Percentiles rank a stretch among this genome's conserved stretches.
phyloP scores from a whole-genome alignment of 176 grass and related monocot genomes.

The Calamus simplicifolius region DNA sequence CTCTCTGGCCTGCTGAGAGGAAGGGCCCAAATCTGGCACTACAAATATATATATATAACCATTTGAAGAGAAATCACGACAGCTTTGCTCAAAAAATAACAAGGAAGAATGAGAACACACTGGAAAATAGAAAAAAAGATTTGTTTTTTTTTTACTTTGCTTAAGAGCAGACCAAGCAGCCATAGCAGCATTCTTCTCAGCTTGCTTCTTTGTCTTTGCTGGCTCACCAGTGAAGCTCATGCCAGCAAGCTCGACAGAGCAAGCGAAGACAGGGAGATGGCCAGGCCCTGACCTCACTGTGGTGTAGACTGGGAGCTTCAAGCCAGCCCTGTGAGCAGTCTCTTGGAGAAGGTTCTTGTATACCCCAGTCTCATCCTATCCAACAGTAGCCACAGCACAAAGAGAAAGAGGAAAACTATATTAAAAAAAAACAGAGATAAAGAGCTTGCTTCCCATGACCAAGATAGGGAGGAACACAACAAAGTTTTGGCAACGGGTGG shows the following conservation, averaged over 20 bases:
- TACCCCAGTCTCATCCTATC: slow-evolving; percentile 89
- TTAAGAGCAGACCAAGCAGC: slow-evolving; percentile 74
- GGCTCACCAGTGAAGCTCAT: slow-evolving; percentile 60
- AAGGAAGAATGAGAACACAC: no score
- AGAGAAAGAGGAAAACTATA: no score
- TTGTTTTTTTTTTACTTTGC: slow-evolving; percentile 39
- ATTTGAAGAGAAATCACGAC: no score
- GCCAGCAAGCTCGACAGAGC: slow-evolving; percentile 65
- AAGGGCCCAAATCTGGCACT: slow-evolving; percentile 50
- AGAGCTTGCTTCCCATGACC: no score
- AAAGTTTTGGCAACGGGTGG: no score
- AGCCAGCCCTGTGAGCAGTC: slow-evolving; percentile 71
- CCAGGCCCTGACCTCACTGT: slow-evolving; percentile 73
- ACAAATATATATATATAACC: no score
- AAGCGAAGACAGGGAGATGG: slow-evolving; percentile 66
- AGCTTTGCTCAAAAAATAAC: no score
- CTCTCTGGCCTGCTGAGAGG: slow-evolving; percentile 14
- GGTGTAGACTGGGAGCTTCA: slow-evolving; percentile 77
- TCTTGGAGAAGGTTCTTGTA: slow-evolving; percentile 97
- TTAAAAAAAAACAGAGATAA: no score
- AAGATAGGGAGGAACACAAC: no score
- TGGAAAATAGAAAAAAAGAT: no score
- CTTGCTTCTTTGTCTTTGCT: slow-evolving; percentile 92
- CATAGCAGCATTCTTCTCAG: slow-evolving; percentile 92
- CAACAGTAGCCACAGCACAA: neutral